Evolutionary conservation across 1,139 yeast genomes (phyloP), one percentile per base, ranked within the genome.

Genomic region (Groenewaldozyma sp.): DNA sequence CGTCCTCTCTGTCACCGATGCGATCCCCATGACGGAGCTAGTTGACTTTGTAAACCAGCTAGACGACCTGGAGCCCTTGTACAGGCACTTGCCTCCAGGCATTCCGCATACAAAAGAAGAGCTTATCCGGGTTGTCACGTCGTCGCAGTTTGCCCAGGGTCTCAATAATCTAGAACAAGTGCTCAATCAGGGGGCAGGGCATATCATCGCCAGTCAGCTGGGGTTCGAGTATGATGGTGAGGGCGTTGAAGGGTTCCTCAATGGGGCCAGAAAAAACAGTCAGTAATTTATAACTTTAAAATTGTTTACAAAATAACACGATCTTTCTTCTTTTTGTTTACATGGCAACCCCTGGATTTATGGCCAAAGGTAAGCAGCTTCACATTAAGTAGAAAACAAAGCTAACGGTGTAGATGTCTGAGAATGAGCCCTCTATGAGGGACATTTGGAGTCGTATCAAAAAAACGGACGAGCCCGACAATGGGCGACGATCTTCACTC

Each of bases 161-260:
- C 59, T 65, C 31, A 60, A 64, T 17, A 64, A 65, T 37, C 59
- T 78, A 41, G 64, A 73, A 38, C 59, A 60, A 32, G 76, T 70
- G 41, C 49, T 62, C 20, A 51, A 55, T 20, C 59, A 76, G 41
- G 79, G 78, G 1, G 72, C 76, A 4, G 81, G 81, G 2, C 65
- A 60, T 41, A 53, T 75, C 28, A 66, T 78, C 37, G 65, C 82
- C 3, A 69, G 65, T 42, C 68, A 74, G 36, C 63, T 77, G 40
- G 73, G 71, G 24, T 65, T 65, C 48, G 69, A 65, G 5, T 78
- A 77, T 48, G 45, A 59, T 18, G 82, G 82, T 3, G 82, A 77
- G 52, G 83, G 83, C 0, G 62, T 77, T 18, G 72, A 65, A 37
- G 71, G 71, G 11, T 76, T 75, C 46, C 58, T 78, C 43, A 53